A percentile compares a stretch with the other conserved stretches of the same genome.
phyloP scores from a whole-genome alignment of 163 green algal genomes.

The Scenedesmus sp. region DNA sequence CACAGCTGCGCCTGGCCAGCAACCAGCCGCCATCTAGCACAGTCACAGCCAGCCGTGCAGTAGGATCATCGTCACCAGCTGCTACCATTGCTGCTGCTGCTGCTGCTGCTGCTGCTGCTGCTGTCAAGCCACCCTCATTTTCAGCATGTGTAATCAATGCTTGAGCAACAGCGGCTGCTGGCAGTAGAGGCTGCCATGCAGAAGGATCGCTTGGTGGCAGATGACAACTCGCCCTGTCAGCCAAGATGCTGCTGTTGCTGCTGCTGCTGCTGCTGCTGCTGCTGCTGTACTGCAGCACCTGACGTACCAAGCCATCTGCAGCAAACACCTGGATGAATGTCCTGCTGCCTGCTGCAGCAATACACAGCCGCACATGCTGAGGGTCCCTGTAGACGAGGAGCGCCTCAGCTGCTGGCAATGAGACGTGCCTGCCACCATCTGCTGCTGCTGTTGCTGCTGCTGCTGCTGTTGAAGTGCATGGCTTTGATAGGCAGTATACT shows the following conservation, averaged over 20 bases:
- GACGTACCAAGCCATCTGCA: not conserved
- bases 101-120: not conserved
- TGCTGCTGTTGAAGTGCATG: not conserved
- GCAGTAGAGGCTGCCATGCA: slow-evolving; percentile 35
- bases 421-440: not conserved
- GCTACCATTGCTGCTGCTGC: not conserved
- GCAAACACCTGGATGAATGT: slow-evolving; percentile 12
- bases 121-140: not conserved
- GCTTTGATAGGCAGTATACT: slow-evolving; percentile 19
- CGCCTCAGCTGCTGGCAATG: not conserved
- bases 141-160: too few species aligned
- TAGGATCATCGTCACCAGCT: slow-evolving; percentile 34
- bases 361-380: slow-evolving; percentile 23
- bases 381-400: slow-evolving; percentile 5
- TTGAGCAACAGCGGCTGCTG: not conserved
- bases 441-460: slow-evolving; percentile 2
- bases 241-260: not conserved
- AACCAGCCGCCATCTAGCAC: not conserved
- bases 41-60: slow-evolving; percentile 6
- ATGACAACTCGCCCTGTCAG: not conserved
- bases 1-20: slow-evolving; percentile 15
- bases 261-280: slow-evolving; percentile 1
- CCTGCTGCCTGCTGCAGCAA: not conserved
- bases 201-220: not conserved
- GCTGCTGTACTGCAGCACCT: slow-evolving; percentile 12